phyloP scores from a whole-genome alignment of 441 rosid genomes.

The Syzygium syzygioides region DNA sequence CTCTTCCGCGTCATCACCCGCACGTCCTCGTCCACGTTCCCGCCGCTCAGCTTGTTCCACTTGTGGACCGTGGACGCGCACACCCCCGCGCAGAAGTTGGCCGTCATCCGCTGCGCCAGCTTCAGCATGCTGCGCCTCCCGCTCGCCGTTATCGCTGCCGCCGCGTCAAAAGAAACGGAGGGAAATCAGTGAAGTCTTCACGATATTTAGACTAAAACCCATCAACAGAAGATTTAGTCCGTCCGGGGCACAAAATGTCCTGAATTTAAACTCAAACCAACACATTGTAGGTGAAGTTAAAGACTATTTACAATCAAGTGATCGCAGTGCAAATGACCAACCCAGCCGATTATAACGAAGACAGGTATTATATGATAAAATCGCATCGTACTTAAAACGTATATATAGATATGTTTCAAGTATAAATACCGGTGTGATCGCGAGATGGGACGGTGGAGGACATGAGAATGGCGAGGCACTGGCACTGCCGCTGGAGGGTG shows the following conservation, averaged over 20 bases:
- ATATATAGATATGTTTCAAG: neutral
- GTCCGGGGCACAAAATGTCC: neutral
- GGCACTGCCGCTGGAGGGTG: neutral
- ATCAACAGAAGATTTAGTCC: neutral
- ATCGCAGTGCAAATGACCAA: too few relatives aligned
- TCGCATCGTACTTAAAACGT: neutral
- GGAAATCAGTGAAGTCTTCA: neutral
- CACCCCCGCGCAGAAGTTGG: slow-evolving; percentile 82
- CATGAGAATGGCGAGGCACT: slow-evolving; percentile 1
- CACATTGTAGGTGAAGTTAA: neutral
- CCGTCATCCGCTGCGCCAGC: slow-evolving; percentile 89
- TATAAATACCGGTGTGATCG: neutral
- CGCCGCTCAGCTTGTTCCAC: slow-evolving; percentile 75
- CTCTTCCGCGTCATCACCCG: slow-evolving; percentile 85
- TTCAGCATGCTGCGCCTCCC: slow-evolving; percentile 89
- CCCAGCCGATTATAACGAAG: too few relatives aligned
- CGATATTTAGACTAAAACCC: neutral
- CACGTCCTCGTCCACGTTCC: slow-evolving; percentile 79
- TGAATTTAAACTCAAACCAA: neutral
- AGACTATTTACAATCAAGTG: too few relatives aligned
- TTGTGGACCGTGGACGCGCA: slow-evolving; percentile 70
- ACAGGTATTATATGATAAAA: neutral
- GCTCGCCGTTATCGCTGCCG: slow-evolving; percentile 63
- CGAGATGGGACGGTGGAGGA: neutral
- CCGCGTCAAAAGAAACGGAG: neutral